A percentile compares a stretch with the other conserved stretches of the same genome.
These are phyloP conservation scores for Plasmodium gaboni DNA, from an alignment of 169 alveolate species.

Conservation along the genomic window DNA sequence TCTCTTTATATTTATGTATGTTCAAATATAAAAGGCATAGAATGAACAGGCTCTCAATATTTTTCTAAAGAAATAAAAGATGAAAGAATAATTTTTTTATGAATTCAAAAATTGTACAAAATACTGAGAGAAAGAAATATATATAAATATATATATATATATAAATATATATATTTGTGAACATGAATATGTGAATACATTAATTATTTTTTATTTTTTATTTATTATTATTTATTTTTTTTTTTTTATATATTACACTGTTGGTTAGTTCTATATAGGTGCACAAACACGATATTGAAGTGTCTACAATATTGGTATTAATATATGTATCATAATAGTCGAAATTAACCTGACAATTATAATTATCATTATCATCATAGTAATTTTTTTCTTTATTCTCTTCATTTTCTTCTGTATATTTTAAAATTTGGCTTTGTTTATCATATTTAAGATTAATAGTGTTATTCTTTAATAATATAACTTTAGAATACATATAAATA, in stretches of 20 bases:
- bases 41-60: constrained; percentile 50
- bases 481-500: constrained; percentile 37
- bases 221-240: background rate
- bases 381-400: no score
- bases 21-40: constrained; percentile 31
- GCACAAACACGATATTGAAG: constrained; percentile 30
- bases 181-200: no score
- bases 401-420: constrained; percentile 4
- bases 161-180: no score
- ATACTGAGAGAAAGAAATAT: background rate
- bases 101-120: no score
- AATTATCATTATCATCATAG: background rate
- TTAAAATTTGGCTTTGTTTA: constrained; percentile 5
- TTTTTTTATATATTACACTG: constrained; percentile 29
- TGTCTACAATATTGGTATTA: constrained; percentile 6
- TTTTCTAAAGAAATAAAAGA: constrained; percentile 27
- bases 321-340: constrained; percentile 50
- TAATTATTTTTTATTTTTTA: background rate
- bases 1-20: constrained; percentile 30
- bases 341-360: constrained; percentile 3
- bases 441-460: background rate
- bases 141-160: background rate
- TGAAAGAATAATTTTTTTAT: background rate
- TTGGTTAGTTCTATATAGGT: constrained; percentile 60
- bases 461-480: constrained; percentile 21